These are phyloP conservation scores for Metschnikowia vanudenii DNA, from an alignment of 805 yeast genomes.

Conservation along the genomic window DNA sequence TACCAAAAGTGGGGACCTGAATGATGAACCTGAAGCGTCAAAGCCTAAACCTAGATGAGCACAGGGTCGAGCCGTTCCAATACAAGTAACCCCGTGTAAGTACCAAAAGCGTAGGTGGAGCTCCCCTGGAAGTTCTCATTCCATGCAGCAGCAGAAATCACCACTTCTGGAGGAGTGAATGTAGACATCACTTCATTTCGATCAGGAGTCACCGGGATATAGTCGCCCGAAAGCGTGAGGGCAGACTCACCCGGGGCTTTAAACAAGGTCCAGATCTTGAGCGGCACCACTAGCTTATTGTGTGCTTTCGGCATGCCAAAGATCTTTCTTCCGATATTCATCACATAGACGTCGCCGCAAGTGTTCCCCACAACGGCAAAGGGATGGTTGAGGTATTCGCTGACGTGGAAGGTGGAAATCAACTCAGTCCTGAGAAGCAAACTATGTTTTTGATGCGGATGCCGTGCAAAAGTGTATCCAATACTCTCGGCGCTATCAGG, in stretches of 20 bases:
- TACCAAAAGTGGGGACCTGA: too few species aligned
- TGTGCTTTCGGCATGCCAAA: constrained; percentile 35
- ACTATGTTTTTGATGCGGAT: constrained; percentile 36
- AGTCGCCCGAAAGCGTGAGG: constrained; percentile 26
- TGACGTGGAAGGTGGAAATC: constrained; percentile 28
- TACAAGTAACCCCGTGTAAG: constrained; percentile 50
- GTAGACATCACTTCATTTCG: constrained; percentile 25
- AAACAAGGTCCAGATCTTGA: constrained; percentile 36
- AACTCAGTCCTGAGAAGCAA: constrained; percentile 31
- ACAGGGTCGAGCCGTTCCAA: constrained; percentile 38
- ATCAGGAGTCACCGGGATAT: constrained; percentile 31
- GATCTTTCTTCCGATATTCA: constrained; percentile 39
- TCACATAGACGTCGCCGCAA: constrained; percentile 36
- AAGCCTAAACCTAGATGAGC: background rate
- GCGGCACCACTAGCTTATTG: constrained; percentile 39
- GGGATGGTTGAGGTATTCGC: constrained; percentile 39
- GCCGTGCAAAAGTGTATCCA: constrained; percentile 29
- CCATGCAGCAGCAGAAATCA: constrained; percentile 57
- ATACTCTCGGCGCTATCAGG: constrained; percentile 31
- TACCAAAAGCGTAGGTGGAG: constrained; percentile 53
- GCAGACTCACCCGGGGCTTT: constrained; percentile 11
- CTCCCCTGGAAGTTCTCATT: constrained; percentile 44
- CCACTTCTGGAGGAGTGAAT: constrained; percentile 49
- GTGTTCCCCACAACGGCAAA: constrained; percentile 33
- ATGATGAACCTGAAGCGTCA: too few species aligned